Evolutionary conservation across 148 eudicot species (phyloP), one percentile per base, ranked within the genome.

Genomic region (Hydrangea macrophylla): DNA sequence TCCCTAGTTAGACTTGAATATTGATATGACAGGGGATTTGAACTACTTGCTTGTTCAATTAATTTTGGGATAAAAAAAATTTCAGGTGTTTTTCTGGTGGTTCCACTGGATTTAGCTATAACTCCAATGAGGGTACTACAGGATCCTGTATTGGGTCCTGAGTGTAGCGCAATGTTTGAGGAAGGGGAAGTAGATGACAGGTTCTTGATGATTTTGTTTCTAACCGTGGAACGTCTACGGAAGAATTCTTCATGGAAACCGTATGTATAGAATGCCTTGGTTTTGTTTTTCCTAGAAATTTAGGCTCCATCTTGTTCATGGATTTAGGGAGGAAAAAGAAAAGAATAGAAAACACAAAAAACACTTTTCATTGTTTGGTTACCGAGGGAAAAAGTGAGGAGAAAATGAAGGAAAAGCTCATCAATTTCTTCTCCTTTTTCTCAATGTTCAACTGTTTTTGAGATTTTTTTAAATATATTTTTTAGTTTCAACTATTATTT

Each of bases 181-280:
- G 92, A 82, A 78, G 98, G 92, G 28, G 92, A 88, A 68, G 96
- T 93, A 20, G 98, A 93, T 76, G 98, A 93, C 74, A 76, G 97
- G 75, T 85, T 90, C 51, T 76, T 93, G 86, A 86, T 93, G 77
- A 80, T 86, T 57, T 57, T 93, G 55, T 84, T 88, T 82, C 80
- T 90, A 64, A 90, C 83, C 2, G 76, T 93, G 73, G 95, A 93
- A 76, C 90, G 82, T 39, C 85, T 88, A 25, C 78, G 92, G 66
- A 83, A 84, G 71, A 88, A 81, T 67, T 93, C 98, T 32, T 73
- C 90, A 5, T 93, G 98, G 98, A 90, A 93, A 73, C 96, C 98
- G 98, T 93, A 90, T 58, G 97, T 85, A 54, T 56, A 59, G 7
- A 5, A 13, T 64, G 64, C 35, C n/a, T 26, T 50, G 13, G 15